These are phyloP conservation scores for Komagataella ulmi DNA, from an alignment of 805 yeast genomes.

Conservation along the genomic window DNA sequence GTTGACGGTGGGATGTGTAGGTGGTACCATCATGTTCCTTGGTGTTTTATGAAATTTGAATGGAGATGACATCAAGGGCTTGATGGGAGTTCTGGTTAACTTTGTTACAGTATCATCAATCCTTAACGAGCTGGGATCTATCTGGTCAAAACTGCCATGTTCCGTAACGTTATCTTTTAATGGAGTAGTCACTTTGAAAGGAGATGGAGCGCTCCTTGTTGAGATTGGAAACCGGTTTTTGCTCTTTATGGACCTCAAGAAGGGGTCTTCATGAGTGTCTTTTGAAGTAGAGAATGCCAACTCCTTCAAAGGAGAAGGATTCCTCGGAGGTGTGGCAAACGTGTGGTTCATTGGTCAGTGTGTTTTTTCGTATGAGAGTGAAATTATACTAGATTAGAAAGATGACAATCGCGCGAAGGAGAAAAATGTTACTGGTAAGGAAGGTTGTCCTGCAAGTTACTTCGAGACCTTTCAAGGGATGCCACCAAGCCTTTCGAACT, in stretches of 20 bases:
- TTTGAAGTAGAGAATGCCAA: conserved; percentile 3
- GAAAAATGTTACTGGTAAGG: too few relatives aligned
- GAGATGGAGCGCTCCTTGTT: not conserved
- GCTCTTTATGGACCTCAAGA: not conserved
- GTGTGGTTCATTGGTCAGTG: not conserved
- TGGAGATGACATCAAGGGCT: conserved; percentile 19
- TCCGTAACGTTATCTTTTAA: not conserved
- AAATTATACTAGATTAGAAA: not conserved
- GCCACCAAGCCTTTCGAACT: not conserved
- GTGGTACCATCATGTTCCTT: not conserved
- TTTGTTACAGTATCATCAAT: conserved; percentile 58
- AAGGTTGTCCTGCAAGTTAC: not conserved
- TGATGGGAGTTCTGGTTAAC: conserved; percentile 12
- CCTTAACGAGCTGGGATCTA: conserved; percentile 25
- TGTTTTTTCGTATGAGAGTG: not conserved
- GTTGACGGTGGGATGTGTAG: conserved; percentile 2
- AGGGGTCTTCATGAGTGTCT: not conserved
- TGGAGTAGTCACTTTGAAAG: not conserved
- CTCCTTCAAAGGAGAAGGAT: conserved; percentile 4
- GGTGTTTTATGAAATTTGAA: conserved; percentile 8
- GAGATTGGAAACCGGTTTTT: not conserved
- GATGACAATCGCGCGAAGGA: not conserved
- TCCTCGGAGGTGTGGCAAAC: conserved; percentile 2
- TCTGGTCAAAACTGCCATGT: conserved; percentile 17
- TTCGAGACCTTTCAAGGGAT: not conserved